Conservation (phyloP, 78 protist genomes). For the Pelomyxa schiedti region DNA sequence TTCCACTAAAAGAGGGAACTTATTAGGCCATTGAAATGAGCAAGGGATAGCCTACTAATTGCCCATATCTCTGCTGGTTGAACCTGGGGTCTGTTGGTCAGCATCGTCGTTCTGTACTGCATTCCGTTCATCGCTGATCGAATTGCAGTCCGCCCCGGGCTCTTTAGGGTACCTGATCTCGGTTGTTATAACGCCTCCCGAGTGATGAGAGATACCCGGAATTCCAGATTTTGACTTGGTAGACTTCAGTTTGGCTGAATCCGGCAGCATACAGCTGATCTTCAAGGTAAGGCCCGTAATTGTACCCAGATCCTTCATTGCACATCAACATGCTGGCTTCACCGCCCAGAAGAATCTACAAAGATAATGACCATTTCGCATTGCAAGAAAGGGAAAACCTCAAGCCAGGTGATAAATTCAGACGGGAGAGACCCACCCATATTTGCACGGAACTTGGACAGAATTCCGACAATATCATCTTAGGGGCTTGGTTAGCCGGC, state of each 20-base stretch:
- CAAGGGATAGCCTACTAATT: too few relatives aligned
- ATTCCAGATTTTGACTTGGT: slow-evolving; percentile 57
- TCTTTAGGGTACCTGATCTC: too few relatives aligned
- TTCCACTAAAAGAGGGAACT: too few relatives aligned
- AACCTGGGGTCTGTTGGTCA: slow-evolving; percentile 52
- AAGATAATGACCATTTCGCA: too few relatives aligned
- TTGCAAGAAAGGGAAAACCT: slow-evolving; percentile 9
- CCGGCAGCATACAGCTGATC: slow-evolving; percentile 19
- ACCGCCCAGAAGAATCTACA: slow-evolving; percentile 59
- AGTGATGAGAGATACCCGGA: slow-evolving; percentile 45
- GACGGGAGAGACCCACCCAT: slow-evolving; percentile 41
- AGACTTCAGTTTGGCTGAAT: slow-evolving; percentile 22
- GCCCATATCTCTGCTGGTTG: slow-evolving; percentile 40
- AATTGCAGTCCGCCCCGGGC: background rate
- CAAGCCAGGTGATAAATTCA: slow-evolving; percentile 42
- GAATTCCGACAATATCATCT: slow-evolving; percentile 27
- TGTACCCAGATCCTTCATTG: slow-evolving; percentile 37
- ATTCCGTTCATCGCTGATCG: background rate
- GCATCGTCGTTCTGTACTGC: slow-evolving; percentile 47
- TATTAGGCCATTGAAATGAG: too few relatives aligned
- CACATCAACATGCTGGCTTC: slow-evolving; percentile 39
- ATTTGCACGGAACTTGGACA: slow-evolving; percentile 10
- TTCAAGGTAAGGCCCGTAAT: slow-evolving; percentile 17
- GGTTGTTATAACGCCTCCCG: too few relatives aligned
- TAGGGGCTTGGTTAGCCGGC: too few relatives aligned